Evolutionary conservation across 257 asterid species (phyloP), one percentile per base, ranked within the genome.

Genomic region (Salvia hispanica): DNA sequence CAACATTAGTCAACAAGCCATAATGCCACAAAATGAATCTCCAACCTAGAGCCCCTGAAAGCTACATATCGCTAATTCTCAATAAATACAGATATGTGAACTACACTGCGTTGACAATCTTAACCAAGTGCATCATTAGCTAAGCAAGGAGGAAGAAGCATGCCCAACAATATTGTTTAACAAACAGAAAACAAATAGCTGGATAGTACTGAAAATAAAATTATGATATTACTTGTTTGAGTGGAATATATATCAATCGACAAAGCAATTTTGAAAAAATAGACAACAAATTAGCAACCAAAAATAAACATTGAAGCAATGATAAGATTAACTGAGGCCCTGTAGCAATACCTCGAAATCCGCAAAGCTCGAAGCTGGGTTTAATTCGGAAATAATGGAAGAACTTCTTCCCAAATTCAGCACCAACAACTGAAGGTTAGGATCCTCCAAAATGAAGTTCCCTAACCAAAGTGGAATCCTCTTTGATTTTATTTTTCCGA

Each of bases 291-390:
- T 7, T 0, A 14, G 46, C 6, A 2, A 34, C 39, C 4, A 56
- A 67, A n/a, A 56, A 67, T 2, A 57, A 3, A 5, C 4, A 36
- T 48, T 37, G 53, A 48, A 47, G 42, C 67, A 25, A 48, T 11
- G 11, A 50, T 39, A 6, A 4, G 51, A 54, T 59, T n/a, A 18
- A 60, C 1, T 25, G 6, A 36, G 28, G 25, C 7, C 9, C 42
- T 44, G 37, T 45, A 45, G 62, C 14, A 67, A 47, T 50, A 70
- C 74, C 74, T 13, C 69, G 21, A 45, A 37, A 58, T 34, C 54
- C 54, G 54, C 67, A 18, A 3, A 34, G 69, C 6, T 64, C 37
- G 39, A 34, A 34, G 39, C 28, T 13, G n/a, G 16, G 5, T 25
- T 59, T 12, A 47, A 39, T 4, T 57, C 25, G 13, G 14, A 33